A percentile compares a stretch with the other conserved stretches of the same genome.
These are phyloP conservation scores for Cyberlindnera maclurae DNA, from an alignment of 805 yeast genomes.

Conservation along the genomic window DNA sequence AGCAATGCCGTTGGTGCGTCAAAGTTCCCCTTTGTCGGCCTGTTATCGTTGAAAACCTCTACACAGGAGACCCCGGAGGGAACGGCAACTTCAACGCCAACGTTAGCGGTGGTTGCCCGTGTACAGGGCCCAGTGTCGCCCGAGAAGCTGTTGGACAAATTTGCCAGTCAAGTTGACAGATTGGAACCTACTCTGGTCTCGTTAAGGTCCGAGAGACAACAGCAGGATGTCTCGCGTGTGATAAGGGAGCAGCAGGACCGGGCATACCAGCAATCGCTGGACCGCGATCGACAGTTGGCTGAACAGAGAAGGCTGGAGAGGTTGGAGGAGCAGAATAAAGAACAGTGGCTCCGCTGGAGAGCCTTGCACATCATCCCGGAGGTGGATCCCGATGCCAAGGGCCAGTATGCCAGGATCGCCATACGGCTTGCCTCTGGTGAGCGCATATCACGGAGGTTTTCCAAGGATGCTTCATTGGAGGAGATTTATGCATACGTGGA, in stretches of 20 bases:
- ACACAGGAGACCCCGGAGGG: conserved; percentile 49
- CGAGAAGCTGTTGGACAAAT: conserved; percentile 35
- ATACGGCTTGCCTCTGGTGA: conserved; percentile 59
- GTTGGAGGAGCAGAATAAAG: conserved; percentile 20
- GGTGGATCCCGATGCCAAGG: conserved; percentile 21
- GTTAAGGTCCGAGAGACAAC: conserved; percentile 57
- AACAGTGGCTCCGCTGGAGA: conserved; percentile 47
- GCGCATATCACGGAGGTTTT: conserved; percentile 46
- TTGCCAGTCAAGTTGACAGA: conserved; percentile 42
- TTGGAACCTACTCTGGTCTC: conserved; percentile 55
- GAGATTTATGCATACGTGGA: conserved; percentile 73
- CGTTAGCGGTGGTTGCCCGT: conserved; percentile 53
- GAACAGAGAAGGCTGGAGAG: conserved; percentile 29
- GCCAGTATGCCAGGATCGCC: conserved; percentile 52
- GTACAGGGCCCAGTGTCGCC: conserved; percentile 50
- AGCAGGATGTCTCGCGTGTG: conserved; percentile 47
- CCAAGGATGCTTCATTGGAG: conserved; percentile 39
- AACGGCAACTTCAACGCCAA: conserved; percentile 43
- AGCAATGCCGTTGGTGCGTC: conserved; percentile 68
- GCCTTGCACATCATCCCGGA: conserved; percentile 26
- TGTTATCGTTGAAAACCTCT: conserved; percentile 54
- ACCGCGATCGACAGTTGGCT: conserved; percentile 54
- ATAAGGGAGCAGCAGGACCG: conserved; percentile 68
- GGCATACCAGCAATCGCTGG: conserved; percentile 66
- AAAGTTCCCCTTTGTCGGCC: conserved; percentile 75